Percentiles rank a stretch among this genome's conserved stretches.
Conservation (phyloP, 2,329 filamentous ascomycete species). For the Aspergillus aculeatus region DNA sequence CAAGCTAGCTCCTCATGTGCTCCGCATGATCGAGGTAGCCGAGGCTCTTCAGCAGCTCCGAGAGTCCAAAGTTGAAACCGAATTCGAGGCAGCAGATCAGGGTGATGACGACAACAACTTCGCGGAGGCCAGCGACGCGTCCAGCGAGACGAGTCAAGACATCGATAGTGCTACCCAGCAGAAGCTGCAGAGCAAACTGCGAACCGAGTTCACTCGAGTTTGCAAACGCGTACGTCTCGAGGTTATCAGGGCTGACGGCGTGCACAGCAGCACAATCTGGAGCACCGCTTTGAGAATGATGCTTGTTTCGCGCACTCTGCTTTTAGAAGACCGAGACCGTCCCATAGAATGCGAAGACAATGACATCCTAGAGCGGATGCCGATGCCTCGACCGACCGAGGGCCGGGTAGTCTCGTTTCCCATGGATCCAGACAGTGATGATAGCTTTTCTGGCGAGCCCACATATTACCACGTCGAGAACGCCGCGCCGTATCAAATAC, state of each 20-base stretch:
- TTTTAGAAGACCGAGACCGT: constrained; percentile 31
- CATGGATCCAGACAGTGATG: not conserved
- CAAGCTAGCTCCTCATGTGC: constrained; percentile 17
- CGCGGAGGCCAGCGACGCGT: not conserved
- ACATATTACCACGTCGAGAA: not conserved
- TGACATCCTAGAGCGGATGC: not conserved
- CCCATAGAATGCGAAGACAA: not conserved
- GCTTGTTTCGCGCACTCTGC: constrained; percentile 26
- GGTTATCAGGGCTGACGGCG: constrained; percentile 25
- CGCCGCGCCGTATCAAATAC: not conserved
- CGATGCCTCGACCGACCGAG: not conserved
- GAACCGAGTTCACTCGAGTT: constrained; percentile 26
- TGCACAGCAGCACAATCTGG: constrained; percentile 29
- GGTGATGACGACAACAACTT: constrained; percentile 6
- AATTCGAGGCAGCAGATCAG: constrained; percentile 11
- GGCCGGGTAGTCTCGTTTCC: not conserved
- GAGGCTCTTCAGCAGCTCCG: constrained; percentile 17
- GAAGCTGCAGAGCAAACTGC: constrained; percentile 25
- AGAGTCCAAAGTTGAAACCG: constrained; percentile 9
- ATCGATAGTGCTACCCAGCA: constrained; percentile 16
- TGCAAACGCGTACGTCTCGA: constrained; percentile 32
- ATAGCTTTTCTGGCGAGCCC: not conserved
- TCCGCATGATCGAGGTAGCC: constrained; percentile 23
- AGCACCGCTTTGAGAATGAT: constrained; percentile 30
- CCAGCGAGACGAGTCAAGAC: not conserved